Base-by-base conservation (phyloP, 495 filamentous ascomycete species). In the Podospora sp. region DNA sequence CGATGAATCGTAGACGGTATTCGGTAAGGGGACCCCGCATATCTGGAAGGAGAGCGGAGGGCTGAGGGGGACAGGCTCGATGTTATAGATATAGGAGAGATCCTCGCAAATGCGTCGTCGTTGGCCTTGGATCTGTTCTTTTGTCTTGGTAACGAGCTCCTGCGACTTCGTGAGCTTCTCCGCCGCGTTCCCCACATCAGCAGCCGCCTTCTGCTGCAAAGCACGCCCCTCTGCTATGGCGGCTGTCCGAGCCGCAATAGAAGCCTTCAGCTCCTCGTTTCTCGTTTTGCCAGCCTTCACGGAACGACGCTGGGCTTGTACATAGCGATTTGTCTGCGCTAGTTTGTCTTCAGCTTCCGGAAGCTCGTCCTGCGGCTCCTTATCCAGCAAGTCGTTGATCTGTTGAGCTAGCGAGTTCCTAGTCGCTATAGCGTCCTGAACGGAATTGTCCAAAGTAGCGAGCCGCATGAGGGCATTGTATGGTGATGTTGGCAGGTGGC, bases 401-500 rank as follows among this genome's bases (percentile, higher is more conserved):
- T 97, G 92, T 9, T 84, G 75, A 11, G 92, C 86, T 9, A 99
- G 78, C 60, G 84, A 85, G 65, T 91, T 88, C 5, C 91, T 85
- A 0, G 92, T 97, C 0, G 86, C 84, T 0, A 97, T 76, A 6
- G 94, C 93, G 72, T 99, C 95, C 76, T 97, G 91, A 36, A 98
- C 91, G 66, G 93, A 97, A 71, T 93, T 91, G 66, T 97, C 93
- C 46, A 99, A 81, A 62, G 92, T 97, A 16, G 91, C 89, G 29
- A 99, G 82, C 33, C 89, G 87, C 90, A 97, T 96, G 53, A 99
- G 80, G 1, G 91, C 88, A 72, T 96, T 95, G 78, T 97, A 99
- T 0, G 93, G 94, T 6, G 93, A 92, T 1, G 92, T 95, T 0
- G 79, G 68, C 18, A 80, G 33, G 16, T 79, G 57, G 22, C 78